A percentile compares a stretch with the other conserved stretches of the same genome.
These are phyloP conservation scores for Thecaphora frezii DNA, from an alignment of 1,284 basidiomycete species.

Conservation along the genomic window DNA sequence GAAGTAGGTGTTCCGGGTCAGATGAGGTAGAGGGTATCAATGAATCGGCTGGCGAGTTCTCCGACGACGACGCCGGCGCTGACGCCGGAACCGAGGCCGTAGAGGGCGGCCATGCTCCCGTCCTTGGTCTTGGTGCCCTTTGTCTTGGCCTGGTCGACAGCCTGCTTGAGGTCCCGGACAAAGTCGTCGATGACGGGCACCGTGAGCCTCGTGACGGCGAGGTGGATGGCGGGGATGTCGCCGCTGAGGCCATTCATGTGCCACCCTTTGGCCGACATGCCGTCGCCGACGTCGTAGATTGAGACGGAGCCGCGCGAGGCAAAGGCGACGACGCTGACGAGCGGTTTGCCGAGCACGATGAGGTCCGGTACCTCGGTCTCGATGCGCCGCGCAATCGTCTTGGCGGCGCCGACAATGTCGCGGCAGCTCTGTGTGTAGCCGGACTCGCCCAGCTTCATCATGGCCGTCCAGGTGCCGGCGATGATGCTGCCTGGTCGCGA, in stretches of 20 bases:
- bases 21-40: constrained; percentile 49
- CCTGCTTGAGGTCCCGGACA: constrained; percentile 77
- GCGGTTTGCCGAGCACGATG: constrained; percentile 82
- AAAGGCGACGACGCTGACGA: constrained; percentile 88
- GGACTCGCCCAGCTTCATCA: constrained; percentile 87
- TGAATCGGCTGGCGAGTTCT: constrained; percentile 69
- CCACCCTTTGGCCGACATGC: constrained; percentile 74
- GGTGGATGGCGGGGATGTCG: constrained; percentile 80
- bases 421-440: constrained; percentile 89
- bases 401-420: constrained; percentile 75
- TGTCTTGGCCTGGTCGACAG: constrained; percentile 40
- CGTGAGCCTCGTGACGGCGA: constrained; percentile 85
- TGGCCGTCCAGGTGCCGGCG: constrained; percentile 92
- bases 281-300: constrained; percentile 85
- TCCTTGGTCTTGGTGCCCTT: constrained; percentile 19
- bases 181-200: constrained; percentile 75
- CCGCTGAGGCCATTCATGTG: constrained; percentile 80
- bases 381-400: constrained; percentile 71
- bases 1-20: no score
- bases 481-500: constrained; percentile 83
- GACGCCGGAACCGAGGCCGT: constrained; percentile 81
- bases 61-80: constrained; percentile 83
- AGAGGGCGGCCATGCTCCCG: constrained; percentile 52
- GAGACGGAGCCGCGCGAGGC: constrained; percentile 64
- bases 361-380: constrained; percentile 70